Evolutionary conservation across 2,329 filamentous ascomycete genomes (phyloP).

Genomic region (Pseudocercospora eumusae): DNA sequence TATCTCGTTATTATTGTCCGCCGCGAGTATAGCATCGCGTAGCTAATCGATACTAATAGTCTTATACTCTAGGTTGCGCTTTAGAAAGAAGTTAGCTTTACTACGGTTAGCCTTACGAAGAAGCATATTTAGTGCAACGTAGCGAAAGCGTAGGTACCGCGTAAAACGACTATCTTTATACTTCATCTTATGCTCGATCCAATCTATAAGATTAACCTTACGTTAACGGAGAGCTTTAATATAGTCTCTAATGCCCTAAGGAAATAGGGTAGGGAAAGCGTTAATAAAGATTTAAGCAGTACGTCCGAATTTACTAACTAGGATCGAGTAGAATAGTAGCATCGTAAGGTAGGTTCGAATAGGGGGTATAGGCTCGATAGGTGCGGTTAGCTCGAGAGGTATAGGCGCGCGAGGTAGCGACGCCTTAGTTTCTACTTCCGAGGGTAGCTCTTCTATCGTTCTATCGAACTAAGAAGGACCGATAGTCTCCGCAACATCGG

Average conservation of each 20-base stretch:
- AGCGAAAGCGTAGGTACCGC: neutral
- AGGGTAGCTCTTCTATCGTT: neutral
- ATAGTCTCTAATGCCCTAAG: neutral
- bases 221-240: neutral
- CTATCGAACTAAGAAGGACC: neutral
- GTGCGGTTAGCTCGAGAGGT: neutral
- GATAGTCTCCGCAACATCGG: neutral
- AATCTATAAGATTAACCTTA: neutral
- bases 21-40: neutral
- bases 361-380: neutral
- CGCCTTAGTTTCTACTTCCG: neutral
- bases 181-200: neutral
- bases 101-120: neutral
- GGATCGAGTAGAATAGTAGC: neutral
- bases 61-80: neutral
- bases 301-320: neutral
- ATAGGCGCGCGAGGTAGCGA: neutral
- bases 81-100: neutral
- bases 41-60: neutral
- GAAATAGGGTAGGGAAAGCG: neutral
- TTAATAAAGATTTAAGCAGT: neutral
- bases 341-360: neutral
- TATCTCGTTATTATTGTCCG: neutral
- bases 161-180: neutral
- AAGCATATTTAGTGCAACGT: neutral